These are phyloP conservation scores for Melanopsichium pennsylvanicum DNA, from an alignment of 1,284 basidiomycete species.

Conservation along the genomic window DNA sequence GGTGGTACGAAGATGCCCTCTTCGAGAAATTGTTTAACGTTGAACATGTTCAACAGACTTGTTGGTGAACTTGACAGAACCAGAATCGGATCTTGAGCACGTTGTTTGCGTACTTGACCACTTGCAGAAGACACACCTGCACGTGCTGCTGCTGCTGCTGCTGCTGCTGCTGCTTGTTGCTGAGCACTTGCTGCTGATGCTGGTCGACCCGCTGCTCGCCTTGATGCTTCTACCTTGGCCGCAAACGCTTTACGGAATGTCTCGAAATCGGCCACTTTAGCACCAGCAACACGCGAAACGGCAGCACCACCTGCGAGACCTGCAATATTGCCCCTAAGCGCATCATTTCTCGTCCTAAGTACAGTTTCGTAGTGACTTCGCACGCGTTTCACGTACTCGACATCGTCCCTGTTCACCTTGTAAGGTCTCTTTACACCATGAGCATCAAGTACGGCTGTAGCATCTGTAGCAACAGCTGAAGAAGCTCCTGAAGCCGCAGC, in stretches of 20 bases:
- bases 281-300: conserved; percentile 13
- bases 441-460: conserved; percentile 12
- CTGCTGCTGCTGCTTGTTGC: too few relatives aligned
- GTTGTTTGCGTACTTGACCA: conserved; percentile 45
- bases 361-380: conserved; percentile 52
- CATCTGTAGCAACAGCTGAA: conserved; percentile 8
- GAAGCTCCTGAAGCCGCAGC: conserved; percentile 6
- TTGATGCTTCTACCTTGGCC: conserved; percentile 52
- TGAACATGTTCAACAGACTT: conserved; percentile 95
- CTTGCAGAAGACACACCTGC: conserved; percentile 23
- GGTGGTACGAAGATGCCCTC: conserved; percentile 76
- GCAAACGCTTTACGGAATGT: conserved; percentile 39
- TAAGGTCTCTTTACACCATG: conserved; percentile 51
- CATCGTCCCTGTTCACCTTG: conserved; percentile 55
- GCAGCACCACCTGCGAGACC: conserved; percentile 22
- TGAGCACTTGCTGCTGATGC: conserved; percentile 12
- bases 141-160: conserved; percentile 10
- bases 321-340: conserved; percentile 43
- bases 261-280: conserved; percentile 40
- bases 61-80: conserved; percentile 95
- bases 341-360: conserved; percentile 53
- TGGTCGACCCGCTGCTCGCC: conserved; percentile 41
- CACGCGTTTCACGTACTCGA: conserved; percentile 61
- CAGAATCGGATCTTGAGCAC: conserved; percentile 79
- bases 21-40: conserved; percentile 90